A percentile compares a stretch with the other conserved stretches of the same genome.
phyloP scores from a whole-genome alignment of 805 yeast genomes.

The Kodamaea jinghongensis region DNA sequence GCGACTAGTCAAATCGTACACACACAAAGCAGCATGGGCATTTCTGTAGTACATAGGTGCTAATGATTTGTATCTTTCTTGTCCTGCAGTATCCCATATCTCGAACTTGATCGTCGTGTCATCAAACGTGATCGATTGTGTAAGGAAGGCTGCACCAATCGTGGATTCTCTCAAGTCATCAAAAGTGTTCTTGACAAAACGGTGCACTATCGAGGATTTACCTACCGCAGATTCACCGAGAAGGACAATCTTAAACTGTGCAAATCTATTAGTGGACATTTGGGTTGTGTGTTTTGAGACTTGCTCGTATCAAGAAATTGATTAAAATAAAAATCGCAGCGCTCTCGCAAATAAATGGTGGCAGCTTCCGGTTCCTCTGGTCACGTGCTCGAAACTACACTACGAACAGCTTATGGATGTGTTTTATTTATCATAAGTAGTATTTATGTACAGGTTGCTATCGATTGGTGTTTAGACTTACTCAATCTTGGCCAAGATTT shows the following conservation, averaged over 20 bases:
- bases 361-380: too few relatives aligned
- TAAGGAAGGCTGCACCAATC: constrained; percentile 80
- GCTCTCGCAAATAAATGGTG: too few relatives aligned
- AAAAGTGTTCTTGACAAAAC: constrained; percentile 72
- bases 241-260: constrained; percentile 67
- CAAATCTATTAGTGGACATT: constrained; percentile 24
- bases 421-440: too few relatives aligned
- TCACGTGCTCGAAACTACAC: too few relatives aligned
- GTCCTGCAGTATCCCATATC: constrained; percentile 89
- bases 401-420: too few relatives aligned
- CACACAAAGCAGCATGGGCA: constrained; percentile 77
- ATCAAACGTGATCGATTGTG: constrained; percentile 61
- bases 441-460: too few relatives aligned
- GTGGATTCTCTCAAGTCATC: constrained; percentile 75
- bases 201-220: constrained; percentile 62
- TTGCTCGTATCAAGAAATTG: neutral
- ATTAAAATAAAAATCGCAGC: too few relatives aligned
- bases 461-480: too few relatives aligned
- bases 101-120: constrained; percentile 64
- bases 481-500: constrained; percentile 89
- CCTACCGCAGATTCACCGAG: constrained; percentile 86
- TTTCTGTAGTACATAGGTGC: constrained; percentile 84
- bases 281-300: neutral
- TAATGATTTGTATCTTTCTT: constrained; percentile 71
- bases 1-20: constrained; percentile 68